phyloP scores from a whole-genome alignment of 495 filamentous ascomycete genomes.

The Aspergillus biplanus region DNA sequence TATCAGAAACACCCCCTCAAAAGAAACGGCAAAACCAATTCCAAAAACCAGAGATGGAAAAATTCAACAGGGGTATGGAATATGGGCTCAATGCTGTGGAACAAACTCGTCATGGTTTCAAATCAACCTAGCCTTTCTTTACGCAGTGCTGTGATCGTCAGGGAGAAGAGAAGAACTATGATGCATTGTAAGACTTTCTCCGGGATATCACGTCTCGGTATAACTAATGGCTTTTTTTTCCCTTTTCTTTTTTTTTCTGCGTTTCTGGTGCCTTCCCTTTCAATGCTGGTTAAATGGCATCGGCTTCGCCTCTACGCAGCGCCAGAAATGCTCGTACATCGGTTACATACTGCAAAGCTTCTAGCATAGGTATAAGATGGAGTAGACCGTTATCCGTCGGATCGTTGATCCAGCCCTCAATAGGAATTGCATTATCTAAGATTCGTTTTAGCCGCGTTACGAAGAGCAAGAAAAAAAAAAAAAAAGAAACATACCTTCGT shows the following conservation, averaged over 20 bases:
- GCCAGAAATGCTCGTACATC: constrained; percentile 90
- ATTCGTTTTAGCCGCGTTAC: constrained; percentile 17
- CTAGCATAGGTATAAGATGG: constrained; percentile 90
- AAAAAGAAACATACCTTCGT: constrained; percentile 69
- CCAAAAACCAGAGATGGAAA: constrained; percentile 16
- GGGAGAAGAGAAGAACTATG: constrained; percentile 15
- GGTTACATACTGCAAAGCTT: constrained; percentile 92
- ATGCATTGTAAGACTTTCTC: constrained; percentile 20
- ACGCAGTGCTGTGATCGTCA: constrained; percentile 6
- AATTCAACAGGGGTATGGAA: constrained; percentile 22
- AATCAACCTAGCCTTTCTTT: constrained; percentile 23
- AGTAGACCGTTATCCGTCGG: constrained; percentile 81
- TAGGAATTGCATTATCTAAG: constrained; percentile 40
- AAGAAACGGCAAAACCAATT: constrained; percentile 15
- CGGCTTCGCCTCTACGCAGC: constrained; percentile 79
- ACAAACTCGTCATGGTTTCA: constrained; percentile 18
- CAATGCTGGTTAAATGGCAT: constrained; percentile 36
- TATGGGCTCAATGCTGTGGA: constrained; percentile 15
- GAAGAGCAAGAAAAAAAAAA: not conserved
- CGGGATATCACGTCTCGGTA: constrained; percentile 8
- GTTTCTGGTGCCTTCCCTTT: not conserved
- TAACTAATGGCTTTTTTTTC: constrained; percentile 2
- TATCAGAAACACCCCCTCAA: not conserved
- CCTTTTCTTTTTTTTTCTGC: constrained; percentile 19
- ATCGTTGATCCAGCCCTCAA: constrained; percentile 47